Evolutionary conservation across 768 basidiomycete species (phyloP), one percentile per base, ranked within the genome.

Genomic region (Hortiboletus flavorubellus): DNA sequence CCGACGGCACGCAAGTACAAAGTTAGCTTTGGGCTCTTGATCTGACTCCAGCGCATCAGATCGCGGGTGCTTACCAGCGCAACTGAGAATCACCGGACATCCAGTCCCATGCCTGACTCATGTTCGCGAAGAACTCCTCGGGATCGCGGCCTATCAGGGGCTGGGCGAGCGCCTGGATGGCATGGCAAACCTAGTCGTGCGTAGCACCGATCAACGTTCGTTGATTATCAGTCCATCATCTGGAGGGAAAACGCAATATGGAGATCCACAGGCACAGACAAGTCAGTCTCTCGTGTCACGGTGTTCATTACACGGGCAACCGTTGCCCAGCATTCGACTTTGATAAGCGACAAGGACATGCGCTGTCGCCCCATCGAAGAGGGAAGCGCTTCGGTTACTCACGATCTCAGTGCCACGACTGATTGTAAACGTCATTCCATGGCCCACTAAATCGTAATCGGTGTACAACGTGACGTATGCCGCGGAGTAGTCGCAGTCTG

Each of bases 381-480:
- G 3, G 15, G 21, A 11, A 31, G 0, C 16, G 14, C 33, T 39
- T 35, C 23, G 35, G 43, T 35, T 45, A 65, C 73, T 48, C 65
- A 89, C 94, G 58, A 95, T 93, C 58, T 96, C 93, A 63, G 93
- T 96, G 23, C 93, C 95, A 29, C 93, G 84, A 0, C 93, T 91
- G 62, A 93, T 93, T 7, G 91, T 93, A 68, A 95, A 94, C 15
- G 91, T 92, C 91, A 92, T 89, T 45, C 89, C 91, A 66, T 92
- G 84, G 14, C 92, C 91, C 43, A 84, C 78, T 46, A 93, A 82
- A 54, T 81, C 77, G 29, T 83, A 73, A 37, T 68, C 61, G 2
- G 89, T 95, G 54, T 80, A 72, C 46, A 98, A 74, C 11, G 82
- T 81, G 40, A 94, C 80, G 68, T 94, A 95, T 1, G 94, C 94